Evolutionary conservation across 2,329 filamentous ascomycete species (phyloP), one percentile per base, ranked within the genome.

Genomic region (Pezicula neosporulosa): DNA sequence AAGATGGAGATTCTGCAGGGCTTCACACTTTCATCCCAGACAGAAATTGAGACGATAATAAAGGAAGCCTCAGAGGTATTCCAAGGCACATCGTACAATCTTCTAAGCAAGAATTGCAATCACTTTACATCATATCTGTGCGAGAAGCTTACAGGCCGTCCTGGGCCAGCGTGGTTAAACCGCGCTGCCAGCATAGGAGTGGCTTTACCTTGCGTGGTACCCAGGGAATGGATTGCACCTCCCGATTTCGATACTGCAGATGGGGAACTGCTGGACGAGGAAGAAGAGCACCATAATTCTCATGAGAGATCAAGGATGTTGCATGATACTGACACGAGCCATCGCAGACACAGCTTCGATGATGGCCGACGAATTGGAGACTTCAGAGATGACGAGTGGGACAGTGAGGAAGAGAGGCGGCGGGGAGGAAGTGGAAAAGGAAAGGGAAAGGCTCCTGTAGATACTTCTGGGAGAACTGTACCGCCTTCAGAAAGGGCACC

Each of bases 31-130:
- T 81, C 81, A 21, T 77, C 85, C 3, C 75, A 81, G 19, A 72
- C 78, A 51, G 89, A 94, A 68, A 86, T 94, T 58, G 84, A 90
- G 48, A 65, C 74, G 13, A 85, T 89, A 38, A 80, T 95, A 42
- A 81, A 79, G 60, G 75, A 76, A 51, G 86, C 85, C 12, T 89
- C 86, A 1, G 79, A 86, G 39, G 78, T 85, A 59, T 95, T 94
- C 62, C 77, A 84, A 51, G 90, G 90, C 21, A 84, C 84, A 0
- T 80, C 80, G 13, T 94, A 95, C 70, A 93, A 94, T 63, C 79
- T 95, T 13, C 77, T 95, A 42, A 90, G 85, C 18, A 84, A 84
- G 60, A 95, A 95, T 69, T 95, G 90, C 77, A 95, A 95, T 67
- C 90, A 95, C 67, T 95, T 95, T 67, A 93, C 89, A 2, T 83